Conservation (phyloP, 805 yeast species). For the Zygoascus tannicola region DNA sequence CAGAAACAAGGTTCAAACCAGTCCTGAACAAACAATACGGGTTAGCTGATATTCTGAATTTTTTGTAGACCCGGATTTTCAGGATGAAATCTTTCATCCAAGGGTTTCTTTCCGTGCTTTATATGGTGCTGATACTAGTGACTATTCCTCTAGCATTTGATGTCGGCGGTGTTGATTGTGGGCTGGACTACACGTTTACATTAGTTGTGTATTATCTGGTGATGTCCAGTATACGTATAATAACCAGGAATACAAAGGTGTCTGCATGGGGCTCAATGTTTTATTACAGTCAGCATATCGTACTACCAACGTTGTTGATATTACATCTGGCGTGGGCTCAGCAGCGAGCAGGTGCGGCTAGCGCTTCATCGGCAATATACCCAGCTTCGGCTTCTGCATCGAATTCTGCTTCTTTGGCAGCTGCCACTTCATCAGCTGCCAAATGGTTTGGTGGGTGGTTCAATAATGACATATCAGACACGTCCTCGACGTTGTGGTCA, state of each 20-base stretch:
- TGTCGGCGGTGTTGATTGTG: constrained; percentile 86
- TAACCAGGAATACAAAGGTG: constrained; percentile 33
- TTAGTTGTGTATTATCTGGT: constrained; percentile 60
- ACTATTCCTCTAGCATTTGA: constrained; percentile 92
- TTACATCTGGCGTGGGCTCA: constrained; percentile 30
- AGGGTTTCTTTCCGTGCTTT: constrained; percentile 32
- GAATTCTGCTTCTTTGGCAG: not conserved
- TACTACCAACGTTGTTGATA: constrained; percentile 75
- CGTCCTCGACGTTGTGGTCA: not conserved
- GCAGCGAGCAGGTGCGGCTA: not conserved
- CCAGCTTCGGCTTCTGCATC: not conserved
- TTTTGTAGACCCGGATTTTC: not conserved
- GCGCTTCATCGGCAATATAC: not conserved
- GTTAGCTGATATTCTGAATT: not conserved
- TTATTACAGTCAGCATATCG: constrained; percentile 74
- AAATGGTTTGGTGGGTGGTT: constrained; percentile 1
- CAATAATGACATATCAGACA: not conserved
- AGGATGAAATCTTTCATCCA: constrained; percentile 8
- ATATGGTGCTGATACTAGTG: constrained; percentile 58
- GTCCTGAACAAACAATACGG: no score
- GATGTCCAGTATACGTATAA: constrained; percentile 61
- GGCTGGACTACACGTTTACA: constrained; percentile 72
- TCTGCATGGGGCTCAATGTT: constrained; percentile 31
- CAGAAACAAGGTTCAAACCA: no score
- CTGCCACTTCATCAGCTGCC: constrained; percentile 1